phyloP scores from a whole-genome alignment of 192 early-diverging fungal genomes.

The Coemansia reversa region DNA sequence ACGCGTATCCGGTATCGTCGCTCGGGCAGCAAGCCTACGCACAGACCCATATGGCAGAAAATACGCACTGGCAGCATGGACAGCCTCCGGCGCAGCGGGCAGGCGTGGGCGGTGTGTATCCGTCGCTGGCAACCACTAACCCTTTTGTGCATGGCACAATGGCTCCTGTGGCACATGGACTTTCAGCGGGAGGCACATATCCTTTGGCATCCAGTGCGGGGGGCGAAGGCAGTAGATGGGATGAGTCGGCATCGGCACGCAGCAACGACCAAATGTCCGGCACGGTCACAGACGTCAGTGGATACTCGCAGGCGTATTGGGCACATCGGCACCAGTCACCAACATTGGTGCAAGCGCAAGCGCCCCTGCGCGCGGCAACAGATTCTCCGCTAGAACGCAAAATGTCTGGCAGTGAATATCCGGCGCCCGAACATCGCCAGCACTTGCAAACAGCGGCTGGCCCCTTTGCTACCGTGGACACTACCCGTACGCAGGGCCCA shows the following conservation, averaged over 20 bases:
- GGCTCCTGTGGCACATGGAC: slow-evolving; percentile 6
- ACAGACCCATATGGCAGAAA: slow-evolving; percentile 22
- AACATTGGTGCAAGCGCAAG: slow-evolving; percentile 22
- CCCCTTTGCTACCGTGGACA: slow-evolving; percentile 2
- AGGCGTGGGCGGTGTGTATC: slow-evolving; percentile 1
- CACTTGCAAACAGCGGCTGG: slow-evolving; percentile 7
- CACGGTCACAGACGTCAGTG: slow-evolving; percentile 41
- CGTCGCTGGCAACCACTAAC: slow-evolving; percentile 2
- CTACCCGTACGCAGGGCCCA: slow-evolving; percentile 8
- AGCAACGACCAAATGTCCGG: slow-evolving; percentile 49
- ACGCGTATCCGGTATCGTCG: slow-evolving; percentile 13
- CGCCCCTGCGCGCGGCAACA: slow-evolving; percentile 14
- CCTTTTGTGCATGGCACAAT: slow-evolving; percentile 9
- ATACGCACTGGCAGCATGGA: slow-evolving; percentile 19
- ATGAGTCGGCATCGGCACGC: slow-evolving; percentile 32
- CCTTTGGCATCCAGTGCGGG: slow-evolving; percentile 10
- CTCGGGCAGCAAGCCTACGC: slow-evolving; percentile 9
- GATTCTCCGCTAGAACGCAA: slow-evolving; percentile 38
- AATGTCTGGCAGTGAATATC: not conserved
- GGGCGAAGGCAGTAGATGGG: slow-evolving; percentile 16
- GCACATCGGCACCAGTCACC: slow-evolving; percentile 28
- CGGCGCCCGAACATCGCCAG: slow-evolving; percentile 7
- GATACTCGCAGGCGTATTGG: slow-evolving; percentile 38
- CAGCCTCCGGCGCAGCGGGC: slow-evolving; percentile 13
- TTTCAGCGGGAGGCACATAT: slow-evolving; percentile 17